phyloP scores from a whole-genome alignment of 805 yeast species.

The Zygoascus biomembranicola region DNA sequence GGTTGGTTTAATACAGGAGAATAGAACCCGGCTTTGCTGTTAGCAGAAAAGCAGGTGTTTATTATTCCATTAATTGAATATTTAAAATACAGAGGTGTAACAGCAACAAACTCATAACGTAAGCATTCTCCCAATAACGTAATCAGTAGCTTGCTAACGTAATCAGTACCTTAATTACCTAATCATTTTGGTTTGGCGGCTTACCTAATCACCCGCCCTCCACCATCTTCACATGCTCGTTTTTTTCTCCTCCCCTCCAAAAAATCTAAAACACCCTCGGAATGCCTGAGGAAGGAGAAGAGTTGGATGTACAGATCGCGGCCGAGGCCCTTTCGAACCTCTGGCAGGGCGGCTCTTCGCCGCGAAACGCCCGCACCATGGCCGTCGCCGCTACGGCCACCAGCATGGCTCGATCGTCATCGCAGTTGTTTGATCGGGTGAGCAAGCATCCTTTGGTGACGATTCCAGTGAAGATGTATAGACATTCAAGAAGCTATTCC shows the following conservation, averaged over 20 bases:
- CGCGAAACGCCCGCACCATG: neutral
- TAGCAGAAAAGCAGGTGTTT: too few species aligned
- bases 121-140: too few species aligned
- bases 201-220: too few species aligned
- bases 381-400: conserved; percentile 6
- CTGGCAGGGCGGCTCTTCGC: neutral
- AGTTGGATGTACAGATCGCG: conserved; percentile 17
- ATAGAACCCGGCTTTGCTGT: too few species aligned
- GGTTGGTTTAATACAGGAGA: neutral
- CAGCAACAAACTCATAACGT: neutral
- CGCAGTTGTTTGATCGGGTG: conserved; percentile 17
- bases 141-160: too few species aligned
- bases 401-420: conserved; percentile 4
- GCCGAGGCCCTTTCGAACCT: conserved; percentile 24
- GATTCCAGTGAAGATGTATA: conserved; percentile 1
- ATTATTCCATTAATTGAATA: conserved; percentile 1
- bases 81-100: neutral
- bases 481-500: neutral
- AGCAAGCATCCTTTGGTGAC: conserved; percentile 4
- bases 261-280: neutral
- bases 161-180: too few species aligned
- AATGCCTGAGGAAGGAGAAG: conserved; percentile 2
- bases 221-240: neutral
- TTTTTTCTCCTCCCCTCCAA: neutral
- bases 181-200: too few species aligned